A percentile compares a stretch with the other conserved stretches of the same genome.
These are phyloP conservation scores for Coemansia sp. DNA, from an alignment of 192 early-diverging fungal genomes.

Conservation along the genomic window DNA sequence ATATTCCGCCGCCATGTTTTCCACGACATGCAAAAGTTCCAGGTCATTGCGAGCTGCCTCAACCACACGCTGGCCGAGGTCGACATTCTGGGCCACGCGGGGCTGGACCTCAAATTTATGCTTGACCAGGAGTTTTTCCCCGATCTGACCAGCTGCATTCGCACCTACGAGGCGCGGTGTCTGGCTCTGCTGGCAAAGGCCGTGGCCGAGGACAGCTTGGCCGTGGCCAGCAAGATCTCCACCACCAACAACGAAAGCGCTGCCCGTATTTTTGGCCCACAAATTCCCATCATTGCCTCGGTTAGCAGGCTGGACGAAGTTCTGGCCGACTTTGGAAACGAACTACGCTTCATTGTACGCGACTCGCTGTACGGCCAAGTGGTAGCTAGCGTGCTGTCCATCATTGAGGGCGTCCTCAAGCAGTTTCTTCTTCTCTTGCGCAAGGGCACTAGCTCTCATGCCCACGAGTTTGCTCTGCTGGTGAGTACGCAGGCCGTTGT, in stretches of 20 bases:
- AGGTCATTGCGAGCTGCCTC: conserved; percentile 80
- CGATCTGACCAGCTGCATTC: conserved; percentile 67
- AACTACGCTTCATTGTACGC: conserved; percentile 49
- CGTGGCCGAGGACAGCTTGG: conserved; percentile 66
- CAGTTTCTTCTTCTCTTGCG: conserved; percentile 44
- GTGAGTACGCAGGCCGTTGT: conserved; percentile 49
- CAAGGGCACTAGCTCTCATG: conserved; percentile 13
- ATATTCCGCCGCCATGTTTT: conserved; percentile 91
- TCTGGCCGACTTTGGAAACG: conserved; percentile 47
- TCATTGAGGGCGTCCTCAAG: conserved; percentile 51
- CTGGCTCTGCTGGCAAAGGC: conserved; percentile 61
- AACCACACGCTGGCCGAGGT: conserved; percentile 72
- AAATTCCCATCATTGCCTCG: conserved; percentile 39
- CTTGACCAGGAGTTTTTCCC: conserved; percentile 75
- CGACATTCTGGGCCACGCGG: conserved; percentile 73
- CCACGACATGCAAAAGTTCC: conserved; percentile 67
- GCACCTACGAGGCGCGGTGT: conserved; percentile 62
- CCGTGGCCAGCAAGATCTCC: conserved; percentile 51
- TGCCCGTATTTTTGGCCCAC: conserved; percentile 31
- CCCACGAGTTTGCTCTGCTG: conserved; percentile 44
- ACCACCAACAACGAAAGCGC: conserved; percentile 16
- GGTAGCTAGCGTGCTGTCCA: conserved; percentile 40
- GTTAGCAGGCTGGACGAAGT: conserved; percentile 47
- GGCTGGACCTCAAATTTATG: conserved; percentile 80
- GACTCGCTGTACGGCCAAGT: conserved; percentile 55